These are phyloP conservation scores for Boletus barrowsii DNA, from an alignment of 768 basidiomycete genomes.

Conservation along the genomic window DNA sequence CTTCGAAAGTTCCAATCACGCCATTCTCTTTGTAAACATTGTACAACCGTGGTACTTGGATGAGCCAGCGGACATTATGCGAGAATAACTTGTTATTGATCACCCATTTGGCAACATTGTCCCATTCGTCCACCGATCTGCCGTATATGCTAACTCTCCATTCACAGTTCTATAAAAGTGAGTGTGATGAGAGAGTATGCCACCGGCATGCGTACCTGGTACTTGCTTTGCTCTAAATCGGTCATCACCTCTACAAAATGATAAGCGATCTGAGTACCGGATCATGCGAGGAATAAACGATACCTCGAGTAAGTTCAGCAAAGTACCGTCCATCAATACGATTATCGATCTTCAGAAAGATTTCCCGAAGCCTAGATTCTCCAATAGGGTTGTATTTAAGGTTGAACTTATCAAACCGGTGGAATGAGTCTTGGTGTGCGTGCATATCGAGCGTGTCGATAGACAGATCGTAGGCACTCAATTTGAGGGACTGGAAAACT, in stretches of 20 bases:
- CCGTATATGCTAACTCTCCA: conserved; percentile 98
- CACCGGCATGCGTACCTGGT: conserved; percentile 59
- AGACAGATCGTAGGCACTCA: conserved; percentile 96
- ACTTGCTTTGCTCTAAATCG: conserved; percentile 98
- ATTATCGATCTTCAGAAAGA: conserved; percentile 98
- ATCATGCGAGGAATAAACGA: conserved; percentile 7
- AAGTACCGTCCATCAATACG: conserved; percentile 88
- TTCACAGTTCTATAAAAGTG: conserved; percentile 71
- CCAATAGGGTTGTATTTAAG: conserved; percentile 97
- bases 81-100: conserved; percentile 90
- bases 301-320: conserved; percentile 91
- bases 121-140: conserved; percentile 82
- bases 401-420: conserved; percentile 98
- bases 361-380: conserved; percentile 90
- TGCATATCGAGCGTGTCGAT: conserved; percentile 99
- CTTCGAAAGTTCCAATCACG: conserved; percentile 81
- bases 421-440: conserved; percentile 96
- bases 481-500: conserved; percentile 93
- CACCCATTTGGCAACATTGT: conserved; percentile 97
- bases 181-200: not conserved
- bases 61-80: conserved; percentile 97
- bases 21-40: conserved; percentile 92
- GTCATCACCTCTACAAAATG: conserved; percentile 78
- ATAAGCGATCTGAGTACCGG: not conserved
- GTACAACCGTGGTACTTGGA: conserved; percentile 93